These are phyloP conservation scores for Chalara sp. DNA, from an alignment of 2,329 filamentous ascomycete species.

Conservation along the genomic window DNA sequence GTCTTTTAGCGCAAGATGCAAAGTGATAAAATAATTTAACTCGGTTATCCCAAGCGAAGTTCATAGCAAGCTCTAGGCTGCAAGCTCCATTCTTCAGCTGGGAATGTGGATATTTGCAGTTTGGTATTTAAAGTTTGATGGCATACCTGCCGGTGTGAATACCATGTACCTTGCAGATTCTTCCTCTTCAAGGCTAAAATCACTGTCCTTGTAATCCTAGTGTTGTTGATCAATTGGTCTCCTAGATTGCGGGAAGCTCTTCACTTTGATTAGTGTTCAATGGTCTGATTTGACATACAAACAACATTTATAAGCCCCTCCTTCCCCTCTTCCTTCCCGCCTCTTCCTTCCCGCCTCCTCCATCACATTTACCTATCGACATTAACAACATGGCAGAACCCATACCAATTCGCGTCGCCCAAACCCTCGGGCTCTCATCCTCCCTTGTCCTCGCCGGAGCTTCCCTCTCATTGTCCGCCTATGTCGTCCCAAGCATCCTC, in stretches of 20 bases:
- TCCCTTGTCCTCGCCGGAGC: conserved; percentile 37
- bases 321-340: background rate
- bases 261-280: background rate
- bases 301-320: background rate
- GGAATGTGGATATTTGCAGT: no score
- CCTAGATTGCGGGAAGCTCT: background rate
- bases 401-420: conserved; percentile 36
- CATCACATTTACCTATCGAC: background rate
- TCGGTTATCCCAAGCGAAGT: no score
- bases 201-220: no score
- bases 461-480: conserved; percentile 34
- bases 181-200: no score
- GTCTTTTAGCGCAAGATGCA: no score
- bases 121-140: no score
- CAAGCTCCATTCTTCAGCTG: no score
- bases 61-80: no score
- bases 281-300: no score
- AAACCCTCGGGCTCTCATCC: conserved; percentile 43
- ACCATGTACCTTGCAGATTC: no score
- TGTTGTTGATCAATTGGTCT: background rate
- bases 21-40: no score
- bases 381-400: background rate
- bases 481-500: conserved; percentile 45
- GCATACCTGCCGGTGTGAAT: no score
- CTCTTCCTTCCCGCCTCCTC: background rate